Evolutionary conservation across 805 yeast genomes (phyloP).

Genomic region (Metschnikowia sp.): DNA sequence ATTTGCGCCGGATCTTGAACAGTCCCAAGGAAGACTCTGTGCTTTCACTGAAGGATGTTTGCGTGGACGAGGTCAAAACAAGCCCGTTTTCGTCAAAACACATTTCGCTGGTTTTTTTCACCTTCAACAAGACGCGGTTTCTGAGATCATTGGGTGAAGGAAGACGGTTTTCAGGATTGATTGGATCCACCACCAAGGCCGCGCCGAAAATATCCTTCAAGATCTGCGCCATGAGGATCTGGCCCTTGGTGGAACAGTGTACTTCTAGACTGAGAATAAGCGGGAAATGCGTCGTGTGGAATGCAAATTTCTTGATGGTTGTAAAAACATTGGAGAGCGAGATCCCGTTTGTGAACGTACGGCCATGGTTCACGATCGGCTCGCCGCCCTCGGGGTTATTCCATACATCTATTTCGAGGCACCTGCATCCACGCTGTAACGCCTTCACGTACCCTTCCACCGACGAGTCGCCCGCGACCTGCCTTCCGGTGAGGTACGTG

Average conservation of each 20-base stretch:
- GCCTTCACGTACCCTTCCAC: slow-evolving; percentile 86
- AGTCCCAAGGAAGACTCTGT: slow-evolving; percentile 13
- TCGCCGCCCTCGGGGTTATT: slow-evolving; percentile 62
- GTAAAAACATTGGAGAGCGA: slow-evolving; percentile 65
- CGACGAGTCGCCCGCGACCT: slow-evolving; percentile 81
- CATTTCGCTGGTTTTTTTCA: slow-evolving; percentile 49
- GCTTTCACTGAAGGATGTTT: slow-evolving; percentile 42
- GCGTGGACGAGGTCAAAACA: slow-evolving; percentile 29
- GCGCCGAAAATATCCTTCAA: slow-evolving; percentile 60
- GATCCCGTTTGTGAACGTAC: slow-evolving; percentile 74
- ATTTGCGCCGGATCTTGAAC: slow-evolving; percentile 23
- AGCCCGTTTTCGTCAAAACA: slow-evolving; percentile 21
- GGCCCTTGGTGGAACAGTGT: slow-evolving; percentile 70
- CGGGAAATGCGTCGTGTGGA: slow-evolving; percentile 83
- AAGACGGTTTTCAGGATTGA: slow-evolving; percentile 21
- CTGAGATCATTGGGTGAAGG: slow-evolving; percentile 76
- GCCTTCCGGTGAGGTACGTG: slow-evolving; percentile 86
- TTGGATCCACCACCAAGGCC: slow-evolving; percentile 43
- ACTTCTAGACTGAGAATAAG: slow-evolving; percentile 82
- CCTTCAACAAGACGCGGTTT: slow-evolving; percentile 72
- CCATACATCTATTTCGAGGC: slow-evolving; percentile 96
- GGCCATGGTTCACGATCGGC: slow-evolving; percentile 90
- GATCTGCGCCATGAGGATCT: slow-evolving; percentile 50
- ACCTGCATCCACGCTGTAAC: slow-evolving; percentile 87
- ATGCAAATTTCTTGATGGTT: slow-evolving; percentile 79